Evolutionary conservation across 495 filamentous ascomycete genomes (phyloP), one percentile per base, ranked within the genome.

Genomic region (Saxophila tyrrhenica): DNA sequence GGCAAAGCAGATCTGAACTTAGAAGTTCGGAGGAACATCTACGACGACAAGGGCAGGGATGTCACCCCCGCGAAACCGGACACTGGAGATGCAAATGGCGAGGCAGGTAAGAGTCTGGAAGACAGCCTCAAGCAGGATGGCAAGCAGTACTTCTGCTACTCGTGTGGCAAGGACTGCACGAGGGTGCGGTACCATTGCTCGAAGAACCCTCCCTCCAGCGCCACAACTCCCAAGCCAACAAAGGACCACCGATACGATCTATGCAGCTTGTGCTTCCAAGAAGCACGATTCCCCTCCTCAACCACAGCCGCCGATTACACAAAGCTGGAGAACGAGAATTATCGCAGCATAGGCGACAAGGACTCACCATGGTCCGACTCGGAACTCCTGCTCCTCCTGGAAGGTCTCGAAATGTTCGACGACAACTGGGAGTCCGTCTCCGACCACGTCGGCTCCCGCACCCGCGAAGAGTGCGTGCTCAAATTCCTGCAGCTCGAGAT

Each of bases 351-450:
- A n/a, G 72, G 83, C 3, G 89, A 94, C 55, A 78, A 84, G 20
- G 86, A 94, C 58, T 79, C 86, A 2, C 82, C 85, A 5, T 98
- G 92, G 92, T 85, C 84, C 35, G 90, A 97, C 62, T 80, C 84
- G 15, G 92, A 98, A 65, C 78, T 84, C 8, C 77, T 96, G 11
- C 73, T 86, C 25, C 75, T 98, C 13, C 76, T 98, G 2, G 92
- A 98, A 68, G 92, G 80, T 11, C 68, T 98, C 51, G 92, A 98
- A 73, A 75, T 83, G 59, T 60, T 60, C 29, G 89, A 96, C 58
- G 94, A 98, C 25, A 84, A 96, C 69, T 98, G 92, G 92, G 85
- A 87, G 50, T 79, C 85, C 59, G 89, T 98, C 54, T 80, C 92
- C 0, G 88, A 88, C 55, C 85, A 95, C 62, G 92, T 98, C 24